A percentile compares a stretch with the other conserved stretches of the same genome.
Evolutionary conservation across 768 basidiomycete genomes (phyloP).

Genomic region (Hygrophorus pudorinus): DNA sequence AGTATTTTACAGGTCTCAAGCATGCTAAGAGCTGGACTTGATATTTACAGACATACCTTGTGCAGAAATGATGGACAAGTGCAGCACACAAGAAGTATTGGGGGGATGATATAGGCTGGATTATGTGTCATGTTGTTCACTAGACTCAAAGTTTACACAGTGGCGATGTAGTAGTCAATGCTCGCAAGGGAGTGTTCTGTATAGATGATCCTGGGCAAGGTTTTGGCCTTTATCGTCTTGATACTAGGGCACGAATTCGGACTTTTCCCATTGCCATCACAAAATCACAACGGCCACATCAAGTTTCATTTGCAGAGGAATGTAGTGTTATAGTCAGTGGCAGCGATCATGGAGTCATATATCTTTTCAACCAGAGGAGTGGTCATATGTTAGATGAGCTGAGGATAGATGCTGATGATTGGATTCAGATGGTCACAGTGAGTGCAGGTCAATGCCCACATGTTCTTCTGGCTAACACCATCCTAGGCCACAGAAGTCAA

Average conservation of each 20-base stretch:
- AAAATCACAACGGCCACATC: conserved; percentile 9
- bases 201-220: conserved; percentile 13
- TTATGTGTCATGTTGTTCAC: neutral
- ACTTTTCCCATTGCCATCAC: conserved; percentile 8
- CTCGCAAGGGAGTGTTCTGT: conserved; percentile 4
- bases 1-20: conserved; percentile 2
- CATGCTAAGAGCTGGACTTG: neutral
- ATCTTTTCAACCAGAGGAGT: conserved; percentile 13
- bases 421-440: conserved; percentile 12
- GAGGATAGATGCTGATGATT: conserved; percentile 1
- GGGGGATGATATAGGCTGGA: neutral
- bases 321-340: conserved; percentile 10
- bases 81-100: neutral
- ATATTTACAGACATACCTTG: neutral
- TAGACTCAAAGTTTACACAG: conserved; percentile 5
- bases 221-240: conserved; percentile 12
- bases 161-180: conserved; percentile 7
- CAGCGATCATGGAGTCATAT: conserved; percentile 14
- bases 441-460: neutral
- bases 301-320: conserved; percentile 11
- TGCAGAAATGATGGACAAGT: neutral
- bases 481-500: neutral
- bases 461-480: neutral
- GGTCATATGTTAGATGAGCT: conserved; percentile 9
- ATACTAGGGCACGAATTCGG: conserved; percentile 10